Conservation (phyloP, 1,284 basidiomycete genomes). For the Cystobasidiaceae sp. region DNA sequence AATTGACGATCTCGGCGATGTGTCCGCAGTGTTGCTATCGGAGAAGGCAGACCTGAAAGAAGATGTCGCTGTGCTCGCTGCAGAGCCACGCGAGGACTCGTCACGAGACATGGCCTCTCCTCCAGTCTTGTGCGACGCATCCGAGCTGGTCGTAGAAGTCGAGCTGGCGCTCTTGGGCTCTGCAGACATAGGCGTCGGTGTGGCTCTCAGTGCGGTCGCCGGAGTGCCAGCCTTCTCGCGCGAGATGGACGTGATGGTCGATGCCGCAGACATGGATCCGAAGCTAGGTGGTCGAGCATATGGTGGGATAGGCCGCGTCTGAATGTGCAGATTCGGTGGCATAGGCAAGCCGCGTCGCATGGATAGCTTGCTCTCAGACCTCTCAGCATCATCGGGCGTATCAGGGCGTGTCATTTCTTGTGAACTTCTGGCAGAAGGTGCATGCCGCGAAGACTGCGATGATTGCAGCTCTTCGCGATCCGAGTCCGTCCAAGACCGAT, state of each 20-base stretch:
- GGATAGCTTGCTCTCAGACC: constrained; percentile 15
- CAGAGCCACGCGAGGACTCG: constrained; percentile 20
- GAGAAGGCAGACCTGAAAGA: constrained; percentile 19
- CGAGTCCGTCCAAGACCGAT: background rate
- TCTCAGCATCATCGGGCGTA: background rate
- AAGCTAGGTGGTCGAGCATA: constrained; percentile 5
- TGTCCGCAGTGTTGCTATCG: constrained; percentile 18
- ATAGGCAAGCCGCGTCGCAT: constrained; percentile 26
- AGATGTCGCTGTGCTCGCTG: constrained; percentile 28
- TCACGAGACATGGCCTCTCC: constrained; percentile 30
- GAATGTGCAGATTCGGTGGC: constrained; percentile 13
- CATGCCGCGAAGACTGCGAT: background rate
- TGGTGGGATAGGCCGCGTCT: background rate
- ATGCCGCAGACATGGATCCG: constrained; percentile 11
- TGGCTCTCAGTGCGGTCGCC: background rate
- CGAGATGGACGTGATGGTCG: constrained; percentile 13
- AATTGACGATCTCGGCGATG: constrained; percentile 20
- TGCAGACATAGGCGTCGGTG: background rate
- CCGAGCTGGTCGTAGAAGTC: background rate
- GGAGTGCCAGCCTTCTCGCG: constrained; percentile 19
- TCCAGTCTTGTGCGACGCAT: constrained; percentile 2
- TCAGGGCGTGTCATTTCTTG: background rate
- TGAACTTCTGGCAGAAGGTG: constrained; percentile 12
- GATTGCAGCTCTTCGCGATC: too few species aligned
- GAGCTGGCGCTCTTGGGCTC: background rate